Base-by-base conservation (phyloP, 208 protist species). In the Wallacemonas sp. region DNA sequence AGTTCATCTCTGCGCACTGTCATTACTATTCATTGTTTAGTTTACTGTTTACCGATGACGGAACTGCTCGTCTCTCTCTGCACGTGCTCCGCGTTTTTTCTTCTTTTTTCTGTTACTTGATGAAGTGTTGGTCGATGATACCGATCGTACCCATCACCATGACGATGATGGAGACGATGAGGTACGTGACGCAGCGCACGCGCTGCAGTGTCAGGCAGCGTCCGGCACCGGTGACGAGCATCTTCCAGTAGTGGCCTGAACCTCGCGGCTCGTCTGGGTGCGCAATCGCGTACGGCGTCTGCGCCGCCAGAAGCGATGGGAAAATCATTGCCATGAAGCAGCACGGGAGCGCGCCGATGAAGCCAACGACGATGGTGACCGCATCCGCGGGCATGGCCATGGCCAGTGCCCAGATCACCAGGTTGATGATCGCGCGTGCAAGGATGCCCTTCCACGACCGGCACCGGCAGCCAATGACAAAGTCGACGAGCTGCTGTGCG, bases 101-200 rank as follows among this genome's bases (percentile, higher is more conserved):
- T 54, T 54, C 19, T 6, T 33, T 54, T 9, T 60, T 60, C 50
- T 42, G 8, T 3, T 37, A 41, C 8, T 37, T 57, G 50, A 57
- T 34, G 32, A 57, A 57, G 34, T 57, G 50, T 32, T 4, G 3
- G 8, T 57, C n/a, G 19, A 54, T 41, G 34, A 71, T 87, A 44
- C 73, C 71, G 63, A 77, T 81, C 10, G 82, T 89, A 42, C 79
- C 82, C 34, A 92, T 84, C 26, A 87, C 78, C 82, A 92, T 92
- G 41, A 92, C 80, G 34, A 89, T 33, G 33, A 89, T 29, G 17
- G 66, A 82, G 46, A 79, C 42, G 17, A 83, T 52, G 24, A 85
- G 57, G 65, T 89, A 89, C n/a, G 79, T 26, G 39, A 76, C 73
- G 34, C 64, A 74, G 30, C 78, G 71, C 8, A 86, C 32, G 24